Percentiles rank a stretch among this genome's conserved stretches.
phyloP scores from a whole-genome alignment of 208 protist genomes.

The Trichomonas tenax region DNA sequence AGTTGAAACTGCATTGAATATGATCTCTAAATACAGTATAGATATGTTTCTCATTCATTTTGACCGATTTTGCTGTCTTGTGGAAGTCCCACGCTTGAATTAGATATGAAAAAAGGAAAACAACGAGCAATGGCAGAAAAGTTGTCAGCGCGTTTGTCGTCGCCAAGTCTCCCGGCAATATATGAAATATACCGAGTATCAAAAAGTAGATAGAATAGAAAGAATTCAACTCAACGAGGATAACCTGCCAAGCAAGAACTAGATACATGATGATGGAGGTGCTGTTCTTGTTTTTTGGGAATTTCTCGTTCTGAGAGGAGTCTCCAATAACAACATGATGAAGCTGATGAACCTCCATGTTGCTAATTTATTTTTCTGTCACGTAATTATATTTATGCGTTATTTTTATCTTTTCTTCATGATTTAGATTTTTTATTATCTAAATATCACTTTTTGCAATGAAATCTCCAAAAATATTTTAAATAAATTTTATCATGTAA shows the following conservation, averaged over 20 bases:
- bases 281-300: background rate
- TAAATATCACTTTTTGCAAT: too few species aligned
- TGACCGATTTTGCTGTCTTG: background rate
- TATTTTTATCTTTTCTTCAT: too few species aligned
- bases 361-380: too few species aligned
- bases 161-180: background rate
- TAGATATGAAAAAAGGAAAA: background rate
- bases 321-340: background rate
- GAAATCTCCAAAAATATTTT: too few species aligned
- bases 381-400: too few species aligned
- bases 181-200: background rate
- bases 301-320: background rate
- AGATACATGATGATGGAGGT: background rate
- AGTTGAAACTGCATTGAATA: background rate
- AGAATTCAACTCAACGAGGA: background rate
- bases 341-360: background rate
- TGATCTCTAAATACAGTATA: background rate
- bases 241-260: background rate
- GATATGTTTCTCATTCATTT: background rate
- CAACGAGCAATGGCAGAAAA: background rate
- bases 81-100: background rate
- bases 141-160: background rate
- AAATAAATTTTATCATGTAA: too few species aligned
- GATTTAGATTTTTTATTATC: too few species aligned
- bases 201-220: constrained; percentile 6